These are phyloP conservation scores for Ocimum tenuiflorum DNA, from an alignment of 257 asterid genomes.

Conservation along the genomic window DNA sequence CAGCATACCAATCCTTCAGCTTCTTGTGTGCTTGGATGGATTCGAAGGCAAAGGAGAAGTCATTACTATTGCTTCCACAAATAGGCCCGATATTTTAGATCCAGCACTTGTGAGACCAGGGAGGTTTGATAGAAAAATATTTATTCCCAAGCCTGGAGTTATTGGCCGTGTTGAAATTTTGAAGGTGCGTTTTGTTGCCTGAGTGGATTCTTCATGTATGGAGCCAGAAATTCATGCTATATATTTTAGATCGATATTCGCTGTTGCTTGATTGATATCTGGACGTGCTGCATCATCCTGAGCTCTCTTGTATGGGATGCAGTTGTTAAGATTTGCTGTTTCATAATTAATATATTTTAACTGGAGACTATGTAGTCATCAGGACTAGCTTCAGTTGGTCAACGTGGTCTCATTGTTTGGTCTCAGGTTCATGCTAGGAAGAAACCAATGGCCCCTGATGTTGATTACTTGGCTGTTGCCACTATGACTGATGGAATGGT, in stretches of 20 bases:
- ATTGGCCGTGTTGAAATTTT: slow-evolving; percentile 86
- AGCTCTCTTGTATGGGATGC: neutral
- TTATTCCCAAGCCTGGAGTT: slow-evolving; percentile 85
- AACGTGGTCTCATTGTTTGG: slow-evolving; percentile 1
- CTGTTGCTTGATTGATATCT: neutral
- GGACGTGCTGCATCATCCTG: neutral
- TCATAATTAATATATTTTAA: neutral
- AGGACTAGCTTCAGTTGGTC: neutral
- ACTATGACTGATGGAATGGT: slow-evolving; percentile 90
- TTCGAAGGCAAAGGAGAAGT: slow-evolving; percentile 98
- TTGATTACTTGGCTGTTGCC: slow-evolving; percentile 84
- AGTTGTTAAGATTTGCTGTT: neutral
- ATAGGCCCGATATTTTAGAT: slow-evolving; percentile 92
- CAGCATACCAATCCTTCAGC: slow-evolving; percentile 49
- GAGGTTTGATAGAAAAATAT: slow-evolving; percentile 85
- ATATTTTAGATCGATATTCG: neutral
- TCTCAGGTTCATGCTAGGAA: slow-evolving; percentile 88
- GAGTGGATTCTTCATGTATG: slow-evolving; percentile 1
- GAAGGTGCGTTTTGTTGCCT: slow-evolving; percentile 42
- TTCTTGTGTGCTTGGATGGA: slow-evolving; percentile 93
- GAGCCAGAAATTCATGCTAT: neutral
- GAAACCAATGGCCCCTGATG: slow-evolving; percentile 86
- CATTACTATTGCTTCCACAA: slow-evolving; percentile 96
- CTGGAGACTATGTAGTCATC: neutral
- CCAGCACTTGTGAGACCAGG: slow-evolving; percentile 98